phyloP scores from a whole-genome alignment of 768 basidiomycete genomes.

The Psilocybe sp. region DNA sequence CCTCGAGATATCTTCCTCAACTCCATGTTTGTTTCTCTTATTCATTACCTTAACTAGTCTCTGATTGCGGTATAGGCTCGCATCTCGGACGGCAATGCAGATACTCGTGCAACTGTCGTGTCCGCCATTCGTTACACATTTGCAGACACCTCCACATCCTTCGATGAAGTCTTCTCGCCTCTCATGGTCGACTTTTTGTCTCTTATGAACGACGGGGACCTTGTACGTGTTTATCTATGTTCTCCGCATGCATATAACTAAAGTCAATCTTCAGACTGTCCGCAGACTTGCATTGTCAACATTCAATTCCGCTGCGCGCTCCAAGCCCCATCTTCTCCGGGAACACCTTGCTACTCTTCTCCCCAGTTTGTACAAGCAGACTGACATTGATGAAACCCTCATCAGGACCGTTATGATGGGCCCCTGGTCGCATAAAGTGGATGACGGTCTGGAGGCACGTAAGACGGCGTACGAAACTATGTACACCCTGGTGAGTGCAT shows the following conservation, averaged over 20 bases:
- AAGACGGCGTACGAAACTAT: constrained; percentile 98
- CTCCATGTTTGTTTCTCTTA: constrained; percentile 62
- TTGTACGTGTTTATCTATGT: constrained; percentile 47
- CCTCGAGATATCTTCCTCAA: constrained; percentile 87
- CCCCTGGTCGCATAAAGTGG: constrained; percentile 95
- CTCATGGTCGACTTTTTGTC: constrained; percentile 89
- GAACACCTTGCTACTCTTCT: constrained; percentile 77
- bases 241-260: neutral
- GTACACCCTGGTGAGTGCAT: constrained; percentile 76
- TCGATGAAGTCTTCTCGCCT: constrained; percentile 88
- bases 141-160: constrained; percentile 78
- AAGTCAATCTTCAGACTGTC: constrained; percentile 58
- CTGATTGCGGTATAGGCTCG: too few relatives aligned
- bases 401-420: constrained; percentile 95
- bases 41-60: too few relatives aligned
- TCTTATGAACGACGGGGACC: constrained; percentile 82
- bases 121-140: constrained; percentile 95
- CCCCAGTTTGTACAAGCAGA: constrained; percentile 85
- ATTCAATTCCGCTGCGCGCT: constrained; percentile 91
- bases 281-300: constrained; percentile 87
- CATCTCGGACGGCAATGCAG: constrained; percentile 63
- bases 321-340: constrained; percentile 88
- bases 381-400: constrained; percentile 70
- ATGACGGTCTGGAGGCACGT: constrained; percentile 93
- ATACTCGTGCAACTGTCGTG: constrained; percentile 83